A percentile compares a stretch with the other conserved stretches of the same genome.
Conservation (phyloP, 148 eudicot genomes). For the Vaccinium myrtillus region DNA sequence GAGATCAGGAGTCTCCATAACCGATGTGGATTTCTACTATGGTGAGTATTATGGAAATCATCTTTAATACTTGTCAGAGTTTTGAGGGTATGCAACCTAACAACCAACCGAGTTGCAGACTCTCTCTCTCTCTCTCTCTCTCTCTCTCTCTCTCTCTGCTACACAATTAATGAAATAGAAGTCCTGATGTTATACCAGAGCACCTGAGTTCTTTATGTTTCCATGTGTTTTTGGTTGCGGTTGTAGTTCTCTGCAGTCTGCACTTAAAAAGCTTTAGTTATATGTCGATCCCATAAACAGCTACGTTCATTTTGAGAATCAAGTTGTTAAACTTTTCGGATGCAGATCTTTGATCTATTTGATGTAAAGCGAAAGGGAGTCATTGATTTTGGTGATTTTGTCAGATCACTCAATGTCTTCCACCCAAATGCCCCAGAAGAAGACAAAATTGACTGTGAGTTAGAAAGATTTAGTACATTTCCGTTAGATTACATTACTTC, state of each 20-base stretch:
- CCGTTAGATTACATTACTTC: neutral
- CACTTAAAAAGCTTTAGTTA: neutral
- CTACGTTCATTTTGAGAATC: neutral
- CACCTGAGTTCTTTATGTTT: neutral
- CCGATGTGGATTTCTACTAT: neutral
- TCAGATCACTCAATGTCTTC: slow-evolving; percentile 75
- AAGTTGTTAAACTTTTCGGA: neutral
- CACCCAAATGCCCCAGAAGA: slow-evolving; percentile 90
- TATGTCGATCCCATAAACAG: neutral
- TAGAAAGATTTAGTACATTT: neutral
- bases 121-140: neutral
- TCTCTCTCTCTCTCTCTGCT: neutral
- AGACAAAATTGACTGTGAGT: slow-evolving; percentile 84
- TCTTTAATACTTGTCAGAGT: neutral
- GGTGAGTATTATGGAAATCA: neutral
- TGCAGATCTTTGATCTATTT: slow-evolving; percentile 87
- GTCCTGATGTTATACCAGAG: neutral
- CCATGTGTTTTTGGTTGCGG: neutral
- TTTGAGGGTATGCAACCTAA: neutral
- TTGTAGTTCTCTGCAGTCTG: neutral
- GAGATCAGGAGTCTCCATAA: neutral
- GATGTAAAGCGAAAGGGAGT: slow-evolving; percentile 80
- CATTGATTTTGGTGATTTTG: slow-evolving; percentile 93
- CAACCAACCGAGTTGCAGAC: neutral
- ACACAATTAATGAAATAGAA: neutral